phyloP scores from a whole-genome alignment of 352 stramenopile genomes.

The Phytopythium cucurbitacearum region DNA sequence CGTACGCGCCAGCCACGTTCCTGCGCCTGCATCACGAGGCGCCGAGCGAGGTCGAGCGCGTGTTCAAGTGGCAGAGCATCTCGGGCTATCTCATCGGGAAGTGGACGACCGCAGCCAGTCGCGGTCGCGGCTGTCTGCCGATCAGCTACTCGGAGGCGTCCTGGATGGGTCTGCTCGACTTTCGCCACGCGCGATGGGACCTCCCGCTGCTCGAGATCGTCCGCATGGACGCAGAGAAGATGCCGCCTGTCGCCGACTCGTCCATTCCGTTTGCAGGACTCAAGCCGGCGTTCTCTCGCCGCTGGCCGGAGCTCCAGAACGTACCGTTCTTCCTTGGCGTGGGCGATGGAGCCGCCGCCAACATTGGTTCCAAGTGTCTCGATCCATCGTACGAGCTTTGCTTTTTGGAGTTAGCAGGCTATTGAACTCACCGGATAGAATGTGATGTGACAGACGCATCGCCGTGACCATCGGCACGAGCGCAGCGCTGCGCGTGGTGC shows the following conservation, averaged over 20 bases:
- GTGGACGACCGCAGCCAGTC: constrained; percentile 56
- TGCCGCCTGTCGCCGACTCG: constrained; percentile 70
- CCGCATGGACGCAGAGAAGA: constrained; percentile 59
- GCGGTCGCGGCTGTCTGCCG: constrained; percentile 30
- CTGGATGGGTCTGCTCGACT: constrained; percentile 93
- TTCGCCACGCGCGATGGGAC: constrained; percentile 84
- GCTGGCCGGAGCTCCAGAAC: constrained; percentile 67
- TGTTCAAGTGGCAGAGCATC: constrained; percentile 88
- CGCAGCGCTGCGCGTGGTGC: constrained; percentile 88
- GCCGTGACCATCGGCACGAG: constrained; percentile 94
- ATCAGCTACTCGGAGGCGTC: constrained; percentile 94
- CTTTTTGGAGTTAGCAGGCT: constrained; percentile 1
- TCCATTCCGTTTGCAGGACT: constrained; percentile 56
- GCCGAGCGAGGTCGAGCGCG: constrained; percentile 26
- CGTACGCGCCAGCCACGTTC: constrained; percentile 90
- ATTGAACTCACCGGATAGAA: constrained; percentile 1
- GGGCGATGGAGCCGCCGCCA: constrained; percentile 91
- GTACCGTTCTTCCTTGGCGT: constrained; percentile 88
- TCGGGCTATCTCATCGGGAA: constrained; percentile 84
- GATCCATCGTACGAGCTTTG: constrained; percentile 50
- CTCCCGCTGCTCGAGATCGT: constrained; percentile 70
- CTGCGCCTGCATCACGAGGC: constrained; percentile 73
- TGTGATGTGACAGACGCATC: constrained; percentile 55
- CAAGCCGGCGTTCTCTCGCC: constrained; percentile 41
- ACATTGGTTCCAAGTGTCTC: constrained; percentile 93